Conservation (phyloP, 768 basidiomycete genomes). For the Suillus lakei region DNA sequence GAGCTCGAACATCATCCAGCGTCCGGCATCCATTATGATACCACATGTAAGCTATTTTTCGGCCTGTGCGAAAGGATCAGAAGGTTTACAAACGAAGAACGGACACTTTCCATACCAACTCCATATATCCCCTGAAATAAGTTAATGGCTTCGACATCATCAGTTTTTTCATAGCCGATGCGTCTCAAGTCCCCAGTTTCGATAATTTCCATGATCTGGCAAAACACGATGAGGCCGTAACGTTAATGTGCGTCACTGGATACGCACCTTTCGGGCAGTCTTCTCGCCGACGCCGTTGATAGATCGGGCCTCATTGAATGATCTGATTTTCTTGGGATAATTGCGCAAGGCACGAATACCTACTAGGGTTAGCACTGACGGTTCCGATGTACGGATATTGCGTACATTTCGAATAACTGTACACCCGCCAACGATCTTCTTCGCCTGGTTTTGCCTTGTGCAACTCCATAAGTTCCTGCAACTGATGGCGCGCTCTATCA, state of each 20-base stretch:
- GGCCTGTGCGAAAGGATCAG: conserved; percentile 49
- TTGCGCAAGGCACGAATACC: conserved; percentile 63
- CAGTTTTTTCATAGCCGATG: conserved; percentile 68
- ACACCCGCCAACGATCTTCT: conserved; percentile 72
- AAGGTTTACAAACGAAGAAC: neutral
- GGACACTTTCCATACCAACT: conserved; percentile 59
- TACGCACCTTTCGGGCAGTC: conserved; percentile 72
- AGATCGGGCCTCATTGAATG: conserved; percentile 59
- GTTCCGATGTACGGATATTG: no score
- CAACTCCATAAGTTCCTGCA: conserved; percentile 66
- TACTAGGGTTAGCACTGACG: conserved; percentile 29
- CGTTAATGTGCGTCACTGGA: no score
- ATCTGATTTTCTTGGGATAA: conserved; percentile 61
- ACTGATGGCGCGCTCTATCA: conserved; percentile 40
- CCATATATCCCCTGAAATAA: conserved; percentile 86
- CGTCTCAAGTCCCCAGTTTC: conserved; percentile 73
- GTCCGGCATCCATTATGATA: conserved; percentile 77
- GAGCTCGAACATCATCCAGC: conserved; percentile 68
- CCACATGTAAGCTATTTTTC: conserved; percentile 70
- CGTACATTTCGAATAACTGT: conserved; percentile 69
- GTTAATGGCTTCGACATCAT: conserved; percentile 58
- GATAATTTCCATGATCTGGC: conserved; percentile 81
- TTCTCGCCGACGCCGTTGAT: conserved; percentile 73
- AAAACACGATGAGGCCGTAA: neutral
- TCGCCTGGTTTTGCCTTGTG: conserved; percentile 63